phyloP scores from a whole-genome alignment of 345 rosid genomes.

The Gossypium australe region DNA sequence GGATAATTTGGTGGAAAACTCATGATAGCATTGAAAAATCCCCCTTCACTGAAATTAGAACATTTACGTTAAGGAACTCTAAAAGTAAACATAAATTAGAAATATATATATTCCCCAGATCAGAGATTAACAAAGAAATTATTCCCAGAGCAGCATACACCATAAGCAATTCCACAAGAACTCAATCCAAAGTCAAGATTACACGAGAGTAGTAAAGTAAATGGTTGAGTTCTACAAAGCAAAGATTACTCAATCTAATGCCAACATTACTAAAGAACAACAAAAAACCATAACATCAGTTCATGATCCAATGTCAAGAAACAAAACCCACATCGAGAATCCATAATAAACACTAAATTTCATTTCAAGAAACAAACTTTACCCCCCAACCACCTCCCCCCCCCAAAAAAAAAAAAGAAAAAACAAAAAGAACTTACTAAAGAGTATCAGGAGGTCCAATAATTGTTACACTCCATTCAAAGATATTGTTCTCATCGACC shows the following conservation, averaged over 20 bases:
- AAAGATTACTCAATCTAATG: background rate
- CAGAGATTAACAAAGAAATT: background rate
- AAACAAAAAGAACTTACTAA: constrained; percentile 39
- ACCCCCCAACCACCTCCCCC: background rate
- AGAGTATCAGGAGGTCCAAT: constrained; percentile 98
- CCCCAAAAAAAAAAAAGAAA: background rate
- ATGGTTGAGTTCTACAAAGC: background rate
- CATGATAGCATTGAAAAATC: constrained; percentile 91
- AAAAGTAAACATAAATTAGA: background rate
- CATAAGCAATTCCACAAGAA: background rate
- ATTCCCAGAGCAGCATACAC: background rate
- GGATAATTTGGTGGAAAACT: constrained; percentile 92
- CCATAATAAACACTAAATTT: background rate
- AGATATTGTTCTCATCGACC: constrained; percentile 84
- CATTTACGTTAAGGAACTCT: background rate
- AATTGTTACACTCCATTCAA: constrained; percentile 92
- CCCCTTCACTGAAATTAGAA: constrained; percentile 75
- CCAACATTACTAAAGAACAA: background rate
- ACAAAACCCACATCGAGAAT: constrained; percentile 3
- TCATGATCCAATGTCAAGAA: constrained; percentile 14
- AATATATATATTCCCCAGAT: background rate
- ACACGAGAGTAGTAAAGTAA: background rate
- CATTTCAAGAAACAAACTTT: background rate
- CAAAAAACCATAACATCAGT: background rate
- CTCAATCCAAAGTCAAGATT: background rate